Evolutionary conservation across 768 basidiomycete species (phyloP), one percentile per base, ranked within the genome.

Genomic region (Boletus subparvulus): DNA sequence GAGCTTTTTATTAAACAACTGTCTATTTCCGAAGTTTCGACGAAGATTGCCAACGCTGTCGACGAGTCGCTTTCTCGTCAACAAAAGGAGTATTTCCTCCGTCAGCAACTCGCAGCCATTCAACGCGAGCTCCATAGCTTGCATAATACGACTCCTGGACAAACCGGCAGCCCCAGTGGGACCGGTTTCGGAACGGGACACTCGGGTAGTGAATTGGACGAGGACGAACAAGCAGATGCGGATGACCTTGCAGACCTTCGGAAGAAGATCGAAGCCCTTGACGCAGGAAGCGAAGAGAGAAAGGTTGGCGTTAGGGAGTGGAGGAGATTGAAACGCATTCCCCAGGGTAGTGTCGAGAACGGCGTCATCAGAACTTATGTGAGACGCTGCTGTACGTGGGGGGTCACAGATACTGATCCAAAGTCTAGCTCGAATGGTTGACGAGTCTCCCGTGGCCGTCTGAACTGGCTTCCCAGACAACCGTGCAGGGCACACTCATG

Each of bases 291-390:
- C 37, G 92, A 94, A 69, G 92, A 93, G 68, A 80, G 90, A 41
- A 90, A 87, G 69, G 86, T 89, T 70, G 89, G 88, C 24, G 81
- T 87, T 0, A 74, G 91, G 35, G 95, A 98, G 68, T 91, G 90
- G 83, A 83, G 85, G 63, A 76, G 95, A 42, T 74, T 97, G 33
- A 88, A 86, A 70, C 83, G 92, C 19, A 95, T 92, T n/a, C 92
- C 93, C 0, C 84, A 86, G 35, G 91, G 92, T 17, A 92, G 90
- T 50, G 91, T 93, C 3, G 95, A 97, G 76, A 85, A 91, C 66
- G 92, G 93, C 5, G 94, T 96, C 36, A 87, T 94, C 48, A 78
- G 91, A 47, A 87, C 78, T 68, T 94, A 90, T 69, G 92, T 91
- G 65, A 63, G 87, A 77, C 8, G 12, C 2, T 24, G 28, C 21